A percentile compares a stretch with the other conserved stretches of the same genome.
Evolutionary conservation across 2,329 filamentous ascomycete genomes (phyloP).

Genomic region (Neofusicoccum kwambonambiense): DNA sequence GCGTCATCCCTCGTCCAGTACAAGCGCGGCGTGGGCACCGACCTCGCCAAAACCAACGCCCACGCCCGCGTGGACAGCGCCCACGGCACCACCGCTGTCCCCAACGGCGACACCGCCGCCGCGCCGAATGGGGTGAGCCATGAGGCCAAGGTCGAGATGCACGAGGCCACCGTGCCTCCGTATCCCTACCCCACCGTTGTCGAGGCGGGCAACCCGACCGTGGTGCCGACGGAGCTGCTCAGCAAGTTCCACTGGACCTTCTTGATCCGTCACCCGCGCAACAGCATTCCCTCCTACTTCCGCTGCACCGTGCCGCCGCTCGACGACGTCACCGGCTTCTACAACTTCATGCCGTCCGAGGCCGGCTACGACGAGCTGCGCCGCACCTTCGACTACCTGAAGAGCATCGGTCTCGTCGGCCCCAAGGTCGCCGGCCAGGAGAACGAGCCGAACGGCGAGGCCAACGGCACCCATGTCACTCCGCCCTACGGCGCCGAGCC

Average conservation of each 20-base stretch:
- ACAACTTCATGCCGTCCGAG: slow-evolving; percentile 81
- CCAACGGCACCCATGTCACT: not conserved
- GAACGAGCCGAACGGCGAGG: slow-evolving; percentile 1
- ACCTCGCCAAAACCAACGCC: slow-evolving; percentile 26
- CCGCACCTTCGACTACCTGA: slow-evolving; percentile 81
- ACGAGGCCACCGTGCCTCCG: slow-evolving; percentile 37
- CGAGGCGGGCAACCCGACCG: slow-evolving; percentile 77
- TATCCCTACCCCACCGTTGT: slow-evolving; percentile 59
- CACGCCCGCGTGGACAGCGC: slow-evolving; percentile 24
- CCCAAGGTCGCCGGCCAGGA: slow-evolving; percentile 57
- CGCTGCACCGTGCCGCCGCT: slow-evolving; percentile 90
- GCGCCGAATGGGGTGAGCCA: slow-evolving; percentile 35
- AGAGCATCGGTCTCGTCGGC: slow-evolving; percentile 67
- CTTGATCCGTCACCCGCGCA: slow-evolving; percentile 91
- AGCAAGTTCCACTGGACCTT: slow-evolving; percentile 91
- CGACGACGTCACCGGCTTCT: slow-evolving; percentile 77
- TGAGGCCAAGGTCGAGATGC: slow-evolving; percentile 20
- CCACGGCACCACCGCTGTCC: slow-evolving; percentile 31
- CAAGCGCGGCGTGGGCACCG: slow-evolving; percentile 61
- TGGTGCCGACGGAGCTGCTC: slow-evolving; percentile 72
- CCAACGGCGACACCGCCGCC: slow-evolving; percentile 7
- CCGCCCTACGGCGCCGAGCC: slow-evolving; percentile 29
- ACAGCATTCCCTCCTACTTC: slow-evolving; percentile 89
- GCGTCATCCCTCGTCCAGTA: slow-evolving; percentile 70
- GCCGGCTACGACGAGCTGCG: slow-evolving; percentile 89